A percentile compares a stretch with the other conserved stretches of the same genome.
phyloP scores from a whole-genome alignment of 805 yeast genomes.

The Brettanomyces naardenensis region DNA sequence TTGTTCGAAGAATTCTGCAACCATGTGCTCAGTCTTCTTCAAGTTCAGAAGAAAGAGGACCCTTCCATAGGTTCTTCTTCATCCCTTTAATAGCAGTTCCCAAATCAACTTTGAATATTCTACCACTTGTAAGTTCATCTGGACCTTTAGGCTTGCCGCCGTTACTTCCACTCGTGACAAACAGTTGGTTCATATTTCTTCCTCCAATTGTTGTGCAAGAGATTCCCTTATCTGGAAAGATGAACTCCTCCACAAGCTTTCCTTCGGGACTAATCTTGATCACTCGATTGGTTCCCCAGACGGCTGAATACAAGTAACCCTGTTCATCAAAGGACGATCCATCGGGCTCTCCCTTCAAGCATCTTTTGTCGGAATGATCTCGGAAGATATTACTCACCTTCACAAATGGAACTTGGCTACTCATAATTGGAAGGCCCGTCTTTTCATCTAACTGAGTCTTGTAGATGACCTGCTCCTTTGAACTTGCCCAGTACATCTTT shows the following conservation, averaged over 20 bases:
- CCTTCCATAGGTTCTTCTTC: slow-evolving; percentile 21
- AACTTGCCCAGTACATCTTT: slow-evolving; percentile 46
- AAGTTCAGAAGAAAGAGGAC: neutral
- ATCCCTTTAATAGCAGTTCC: slow-evolving; percentile 27
- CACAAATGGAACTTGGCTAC: slow-evolving; percentile 33
- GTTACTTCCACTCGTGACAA: slow-evolving; percentile 59
- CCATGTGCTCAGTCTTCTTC: slow-evolving; percentile 24
- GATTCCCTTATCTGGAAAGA: slow-evolving; percentile 51
- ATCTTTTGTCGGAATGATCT: slow-evolving; percentile 8
- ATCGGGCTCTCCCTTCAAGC: slow-evolving; percentile 61
- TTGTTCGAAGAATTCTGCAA: slow-evolving; percentile 63
- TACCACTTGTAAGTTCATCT: slow-evolving; percentile 49
- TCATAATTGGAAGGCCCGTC: slow-evolving; percentile 25
- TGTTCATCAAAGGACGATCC: slow-evolving; percentile 57
- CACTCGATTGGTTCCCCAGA: slow-evolving; percentile 54
- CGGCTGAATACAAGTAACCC: slow-evolving; percentile 55
- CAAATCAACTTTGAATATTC: slow-evolving; percentile 39
- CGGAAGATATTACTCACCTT: slow-evolving; percentile 19
- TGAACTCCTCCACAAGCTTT: slow-evolving; percentile 38
- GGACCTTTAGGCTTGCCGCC: slow-evolving; percentile 19
- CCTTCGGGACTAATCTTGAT: slow-evolving; percentile 46
- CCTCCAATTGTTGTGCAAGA: slow-evolving; percentile 73
- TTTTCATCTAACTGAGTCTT: slow-evolving; percentile 34
- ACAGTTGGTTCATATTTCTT: slow-evolving; percentile 43
- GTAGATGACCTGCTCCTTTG: slow-evolving; percentile 39